phyloP scores from a whole-genome alignment of 2,329 filamentous ascomycete species.

The Penicillium expansum region DNA sequence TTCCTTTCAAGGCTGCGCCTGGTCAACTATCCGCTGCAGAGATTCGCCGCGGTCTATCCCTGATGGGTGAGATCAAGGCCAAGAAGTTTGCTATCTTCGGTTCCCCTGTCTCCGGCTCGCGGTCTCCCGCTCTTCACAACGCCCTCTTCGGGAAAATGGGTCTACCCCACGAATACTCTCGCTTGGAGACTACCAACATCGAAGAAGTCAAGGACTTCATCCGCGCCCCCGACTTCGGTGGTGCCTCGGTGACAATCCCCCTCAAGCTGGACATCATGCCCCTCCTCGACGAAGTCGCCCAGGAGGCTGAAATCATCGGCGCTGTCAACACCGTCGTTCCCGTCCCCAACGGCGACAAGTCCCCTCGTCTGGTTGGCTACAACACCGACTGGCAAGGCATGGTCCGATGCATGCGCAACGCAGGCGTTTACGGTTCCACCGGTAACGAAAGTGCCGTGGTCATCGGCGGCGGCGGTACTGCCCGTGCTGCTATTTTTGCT shows the following conservation, averaged over 20 bases:
- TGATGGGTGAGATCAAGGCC: conserved; percentile 74
- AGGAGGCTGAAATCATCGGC: conserved; percentile 77
- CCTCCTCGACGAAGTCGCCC: conserved; percentile 74
- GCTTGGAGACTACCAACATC: conserved; percentile 69
- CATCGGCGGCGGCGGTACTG: conserved; percentile 87
- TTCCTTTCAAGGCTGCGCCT: conserved; percentile 92
- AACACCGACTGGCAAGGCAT: conserved; percentile 98
- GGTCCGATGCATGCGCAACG: conserved; percentile 70
- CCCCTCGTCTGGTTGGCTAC: conserved; percentile 66
- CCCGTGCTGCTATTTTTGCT: conserved; percentile 85
- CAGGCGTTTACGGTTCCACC: conserved; percentile 55
- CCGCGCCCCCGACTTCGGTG: conserved; percentile 72
- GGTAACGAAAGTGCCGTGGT: conserved; percentile 64
- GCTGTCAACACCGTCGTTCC: conserved; percentile 93
- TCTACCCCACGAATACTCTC: conserved; percentile 77
- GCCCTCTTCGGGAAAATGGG: conserved; percentile 72
- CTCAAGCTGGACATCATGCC: conserved; percentile 86
- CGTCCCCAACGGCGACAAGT: conserved; percentile 43
- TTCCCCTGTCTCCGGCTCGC: conserved; percentile 74
- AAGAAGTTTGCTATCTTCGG: conserved; percentile 86
- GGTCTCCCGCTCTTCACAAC: conserved; percentile 89
- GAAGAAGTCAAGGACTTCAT: conserved; percentile 64
- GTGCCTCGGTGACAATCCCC: conserved; percentile 92
- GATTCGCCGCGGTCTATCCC: conserved; percentile 72
- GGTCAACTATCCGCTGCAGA: conserved; percentile 89